Base-by-base conservation (phyloP, 1,139 yeast species). In the Yamadazyma blattariae region DNA sequence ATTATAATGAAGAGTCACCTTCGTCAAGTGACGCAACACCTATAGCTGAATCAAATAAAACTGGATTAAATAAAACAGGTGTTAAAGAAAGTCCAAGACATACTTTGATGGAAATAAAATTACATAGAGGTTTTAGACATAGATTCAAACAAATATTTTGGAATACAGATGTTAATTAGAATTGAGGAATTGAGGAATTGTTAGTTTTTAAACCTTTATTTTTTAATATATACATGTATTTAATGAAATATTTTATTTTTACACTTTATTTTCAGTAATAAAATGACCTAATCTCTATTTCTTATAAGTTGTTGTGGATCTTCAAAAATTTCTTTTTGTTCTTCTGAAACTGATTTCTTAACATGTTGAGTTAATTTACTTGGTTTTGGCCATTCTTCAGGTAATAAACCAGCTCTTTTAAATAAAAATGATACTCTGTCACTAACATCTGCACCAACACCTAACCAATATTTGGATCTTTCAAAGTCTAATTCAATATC, bases 361-460 rank as follows among this genome's bases (percentile, higher is more conserved):
- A 65, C 50, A 35, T 56, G 58, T 47, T 67, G 73, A 20, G 64
- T 46, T 45, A 65, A 56, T 46, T 63, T 64, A 36, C 45, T 42
- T 22, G 74, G 76, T 39, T 59, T 50, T 52, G 86, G 82, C 95
- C 95, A 86, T 44, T 73, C 74, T 36, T 77, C 81, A 20, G 87
- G 85, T 50, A 90, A 71, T 34, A 83, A 66, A 4, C 89, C 88
- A 4, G 88, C 88, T 58, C 86, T 87, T 53, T 82, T 82, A 57
- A 92, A 77, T 42, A 92, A 64, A 48, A 79, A 79, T 5, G 80
- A 75, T 10, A 90, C 95, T 5, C 94, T 71, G 29, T 85, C 90
- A 23, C 94, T 81, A 4, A 96, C 95, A 56, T 86, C 95, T 1
- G 97, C 98, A n/a, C 99, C 99, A 12, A 88, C 96, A 53, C 97